A percentile compares a stretch with the other conserved stretches of the same genome.
Conservation (phyloP, 768 basidiomycete genomes). For the Tylopilus plumbeoviolaceoides region DNA sequence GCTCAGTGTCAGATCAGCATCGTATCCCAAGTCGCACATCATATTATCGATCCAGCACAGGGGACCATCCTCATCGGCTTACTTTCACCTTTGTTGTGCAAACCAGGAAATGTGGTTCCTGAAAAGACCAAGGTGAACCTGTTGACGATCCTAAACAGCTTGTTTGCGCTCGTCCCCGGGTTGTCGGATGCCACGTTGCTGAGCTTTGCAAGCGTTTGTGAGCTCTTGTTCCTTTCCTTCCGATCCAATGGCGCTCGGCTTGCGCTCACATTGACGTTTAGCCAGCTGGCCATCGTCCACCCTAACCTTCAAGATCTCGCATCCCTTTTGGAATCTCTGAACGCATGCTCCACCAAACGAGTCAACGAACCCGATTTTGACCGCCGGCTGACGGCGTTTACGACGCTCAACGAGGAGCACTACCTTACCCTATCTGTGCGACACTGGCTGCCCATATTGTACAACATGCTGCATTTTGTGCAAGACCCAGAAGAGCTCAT, state of each 20-base stretch:
- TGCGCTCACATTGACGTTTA: slow-evolving; percentile 67
- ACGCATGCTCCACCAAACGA: slow-evolving; percentile 79
- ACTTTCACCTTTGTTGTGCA: slow-evolving; percentile 76
- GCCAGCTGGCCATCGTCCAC: slow-evolving; percentile 36
- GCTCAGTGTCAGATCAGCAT: slow-evolving; percentile 80
- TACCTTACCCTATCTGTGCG: slow-evolving; percentile 39
- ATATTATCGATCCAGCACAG: slow-evolving; percentile 64
- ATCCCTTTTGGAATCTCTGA: slow-evolving; percentile 61
- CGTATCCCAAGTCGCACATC: slow-evolving; percentile 74
- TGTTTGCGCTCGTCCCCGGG: slow-evolving; percentile 67
- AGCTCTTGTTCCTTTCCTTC: slow-evolving; percentile 73
- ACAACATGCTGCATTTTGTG: slow-evolving; percentile 37
- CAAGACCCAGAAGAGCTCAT: slow-evolving; percentile 62
- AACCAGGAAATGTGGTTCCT: slow-evolving; percentile 67
- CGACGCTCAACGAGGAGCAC: slow-evolving; percentile 77
- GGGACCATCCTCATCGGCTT: slow-evolving; percentile 68
- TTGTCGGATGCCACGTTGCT: slow-evolving; percentile 43
- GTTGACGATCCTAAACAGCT: slow-evolving; percentile 62
- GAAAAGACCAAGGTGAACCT: slow-evolving; percentile 87
- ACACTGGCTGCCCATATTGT: no score
- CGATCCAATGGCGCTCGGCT: slow-evolving; percentile 68
- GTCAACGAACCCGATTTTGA: slow-evolving; percentile 94
- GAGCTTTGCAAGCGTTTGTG: slow-evolving; percentile 51
- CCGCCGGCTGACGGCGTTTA: slow-evolving; percentile 72
- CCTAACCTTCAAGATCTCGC: slow-evolving; percentile 47